Percentiles rank a stretch among this genome's conserved stretches.
These are phyloP conservation scores for Lentinula aciculospora DNA, from an alignment of 768 basidiomycete genomes.

Conservation along the genomic window DNA sequence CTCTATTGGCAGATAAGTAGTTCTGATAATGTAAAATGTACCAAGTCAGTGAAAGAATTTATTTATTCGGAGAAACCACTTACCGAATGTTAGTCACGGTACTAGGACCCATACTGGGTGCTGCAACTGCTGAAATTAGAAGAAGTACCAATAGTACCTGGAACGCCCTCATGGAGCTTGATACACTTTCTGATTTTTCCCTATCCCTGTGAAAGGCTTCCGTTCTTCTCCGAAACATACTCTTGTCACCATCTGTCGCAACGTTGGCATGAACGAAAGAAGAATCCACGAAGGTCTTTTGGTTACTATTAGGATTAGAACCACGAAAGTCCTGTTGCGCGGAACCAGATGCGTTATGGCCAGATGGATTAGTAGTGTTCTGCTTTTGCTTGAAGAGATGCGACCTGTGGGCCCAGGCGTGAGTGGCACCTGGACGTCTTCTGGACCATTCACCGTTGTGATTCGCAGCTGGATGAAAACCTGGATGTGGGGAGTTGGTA, in stretches of 20 bases:
- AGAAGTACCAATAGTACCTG: constrained; percentile 13
- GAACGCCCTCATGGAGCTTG: constrained; percentile 21
- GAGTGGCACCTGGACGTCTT: constrained; percentile 24
- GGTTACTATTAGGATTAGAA: neutral
- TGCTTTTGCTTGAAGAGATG: constrained; percentile 17
- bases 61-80: neutral
- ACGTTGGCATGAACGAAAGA: neutral
- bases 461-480: constrained; percentile 15
- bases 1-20: neutral
- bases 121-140: neutral
- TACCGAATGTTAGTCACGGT: neutral
- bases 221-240: constrained; percentile 1
- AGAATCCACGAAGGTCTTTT: neutral
- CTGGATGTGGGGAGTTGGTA: constrained; percentile 6
- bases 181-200: constrained; percentile 21
- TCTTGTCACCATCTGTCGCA: constrained; percentile 2
- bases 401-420: constrained; percentile 33
- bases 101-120: constrained; percentile 1
- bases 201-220: constrained; percentile 12
- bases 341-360: neutral
- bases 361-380: constrained; percentile 7
- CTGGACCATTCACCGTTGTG: constrained; percentile 16
- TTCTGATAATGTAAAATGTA: neutral
- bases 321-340: neutral
- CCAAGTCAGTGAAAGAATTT: neutral